Conservation (phyloP, 2,329 filamentous ascomycete genomes). For the Pseudocercospora musae region DNA sequence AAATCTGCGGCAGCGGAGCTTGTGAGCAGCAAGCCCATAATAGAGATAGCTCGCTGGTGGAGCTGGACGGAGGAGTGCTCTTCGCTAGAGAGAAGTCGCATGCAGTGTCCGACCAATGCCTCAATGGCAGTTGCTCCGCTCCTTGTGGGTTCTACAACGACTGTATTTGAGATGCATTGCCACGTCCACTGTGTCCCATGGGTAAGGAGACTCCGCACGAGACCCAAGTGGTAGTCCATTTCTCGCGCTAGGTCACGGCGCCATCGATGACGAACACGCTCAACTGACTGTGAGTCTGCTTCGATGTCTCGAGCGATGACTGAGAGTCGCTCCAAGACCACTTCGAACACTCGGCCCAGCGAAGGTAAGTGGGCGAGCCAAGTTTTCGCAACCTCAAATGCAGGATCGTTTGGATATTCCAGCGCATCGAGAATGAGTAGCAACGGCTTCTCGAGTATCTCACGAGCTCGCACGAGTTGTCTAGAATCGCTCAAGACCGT, state of each 20-base stretch:
- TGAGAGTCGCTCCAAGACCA: slow-evolving; percentile 25
- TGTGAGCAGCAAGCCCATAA: slow-evolving; percentile 25
- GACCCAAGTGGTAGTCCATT: slow-evolving; percentile 61
- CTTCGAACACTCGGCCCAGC: slow-evolving; percentile 47
- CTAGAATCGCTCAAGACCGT: slow-evolving; percentile 25
- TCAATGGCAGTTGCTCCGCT: slow-evolving; percentile 19
- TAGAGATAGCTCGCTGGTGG: slow-evolving; percentile 17
- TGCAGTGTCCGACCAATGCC: slow-evolving; percentile 24
- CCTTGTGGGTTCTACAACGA: not conserved
- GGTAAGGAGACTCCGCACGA: slow-evolving; percentile 68
- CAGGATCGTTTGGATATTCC: slow-evolving; percentile 66
- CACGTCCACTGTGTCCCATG: slow-evolving; percentile 46
- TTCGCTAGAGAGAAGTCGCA: slow-evolving; percentile 22
- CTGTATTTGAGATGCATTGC: slow-evolving; percentile 22
- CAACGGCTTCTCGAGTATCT: slow-evolving; percentile 75
- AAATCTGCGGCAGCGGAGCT: slow-evolving; percentile 19
- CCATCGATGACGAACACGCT: not conserved
- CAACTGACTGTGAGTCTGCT: not conserved
- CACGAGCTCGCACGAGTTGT: slow-evolving; percentile 24
- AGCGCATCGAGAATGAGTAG: slow-evolving; percentile 79
- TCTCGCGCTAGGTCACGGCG: slow-evolving; percentile 50
- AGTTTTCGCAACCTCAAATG: slow-evolving; percentile 71
- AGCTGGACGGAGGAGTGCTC: slow-evolving; percentile 12
- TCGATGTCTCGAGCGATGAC: not conserved
- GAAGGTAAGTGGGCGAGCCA: slow-evolving; percentile 69